Evolutionary conservation across 192 early-diverging fungal genomes (phyloP), one percentile per base, ranked within the genome.

Genomic region (Rhizophlyctis rosea): DNA sequence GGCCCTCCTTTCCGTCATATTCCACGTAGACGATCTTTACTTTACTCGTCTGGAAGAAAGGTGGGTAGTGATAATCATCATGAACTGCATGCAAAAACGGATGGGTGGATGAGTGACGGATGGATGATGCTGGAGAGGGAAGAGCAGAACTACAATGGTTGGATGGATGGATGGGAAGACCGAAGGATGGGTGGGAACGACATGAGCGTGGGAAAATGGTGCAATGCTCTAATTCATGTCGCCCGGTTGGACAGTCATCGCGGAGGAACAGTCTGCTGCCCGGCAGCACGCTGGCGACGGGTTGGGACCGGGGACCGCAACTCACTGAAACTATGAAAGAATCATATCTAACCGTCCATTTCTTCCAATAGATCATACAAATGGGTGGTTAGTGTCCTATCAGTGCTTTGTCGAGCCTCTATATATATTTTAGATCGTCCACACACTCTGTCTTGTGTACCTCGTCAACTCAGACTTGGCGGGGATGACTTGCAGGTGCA

Each of bases 301-400:
- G 24, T 11, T 34, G 56, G 56, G 1, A 32, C 25, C 29, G 56
- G 1, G n/a, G 56, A n/a, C n/a, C n/a, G 16, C 13, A n/a, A n/a
- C 18, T 21, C n/a, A 1, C 18, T 18, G 25, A 16, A 57, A 34
- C 3, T 25, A 4, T 57, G 3, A 1, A 32, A 25, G 2, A 1
- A 16, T 4, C 47, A 4, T 0, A 50, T 51, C 50, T 2, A 21
- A 47, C 36, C 57, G 27, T 59, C 32, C n/a, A n/a, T 59, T 59
- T 57, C 27, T 33, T 27, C 27, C 29, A 24, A 25, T 50, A 61
- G 34, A 61, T 50, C 34, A 61, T 24, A 28, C 57, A 61, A 68
- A 68, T 68, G 66, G 66, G 66, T 68, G 66, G 66, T 68, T 61
- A 68, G 66, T 68, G 61, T 13, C 5, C 29, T 5, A 47, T n/a